phyloP scores from a whole-genome alignment of 108 stramenopile species.

The Skeletonema costatum region DNA sequence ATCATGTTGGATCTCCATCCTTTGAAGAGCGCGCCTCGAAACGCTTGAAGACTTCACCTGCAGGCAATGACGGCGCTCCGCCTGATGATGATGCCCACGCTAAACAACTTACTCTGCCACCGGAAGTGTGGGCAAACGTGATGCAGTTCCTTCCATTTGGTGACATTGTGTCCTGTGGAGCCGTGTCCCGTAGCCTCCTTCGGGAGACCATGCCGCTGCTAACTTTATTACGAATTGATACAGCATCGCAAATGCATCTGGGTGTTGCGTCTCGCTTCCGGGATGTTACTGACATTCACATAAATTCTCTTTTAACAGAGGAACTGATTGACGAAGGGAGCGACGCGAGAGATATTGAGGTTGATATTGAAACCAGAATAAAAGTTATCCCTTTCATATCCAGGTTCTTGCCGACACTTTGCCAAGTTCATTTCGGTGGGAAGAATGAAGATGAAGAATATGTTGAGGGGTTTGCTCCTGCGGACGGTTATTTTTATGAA shows the following conservation, averaged over 20 bases:
- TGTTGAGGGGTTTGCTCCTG: not conserved
- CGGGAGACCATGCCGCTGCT: conserved; percentile 3
- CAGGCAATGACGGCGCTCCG: not conserved
- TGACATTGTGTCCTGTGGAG: not conserved
- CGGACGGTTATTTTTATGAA: not conserved
- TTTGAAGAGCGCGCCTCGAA: not conserved
- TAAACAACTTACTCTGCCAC: not conserved
- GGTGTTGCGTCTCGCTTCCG: not conserved
- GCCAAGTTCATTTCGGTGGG: conserved; percentile 8
- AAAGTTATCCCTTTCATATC: not conserved
- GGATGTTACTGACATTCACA: conserved; percentile 5
- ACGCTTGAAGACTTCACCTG: not conserved
- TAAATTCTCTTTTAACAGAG: not conserved
- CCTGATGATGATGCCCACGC: not conserved
- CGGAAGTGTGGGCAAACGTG: conserved; percentile 4
- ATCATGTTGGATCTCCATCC: not conserved
- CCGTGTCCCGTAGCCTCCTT: not conserved
- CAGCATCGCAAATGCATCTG: not conserved
- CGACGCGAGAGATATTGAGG: not conserved
- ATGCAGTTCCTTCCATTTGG: not conserved
- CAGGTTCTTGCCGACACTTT: not conserved
- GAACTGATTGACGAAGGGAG: not conserved
- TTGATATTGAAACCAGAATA: conserved; percentile 1
- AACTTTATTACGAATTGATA: not conserved
- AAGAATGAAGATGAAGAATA: not conserved